Base-by-base conservation (phyloP, 2,329 filamentous ascomycete species). In the Amesomyces nigricolor region DNA sequence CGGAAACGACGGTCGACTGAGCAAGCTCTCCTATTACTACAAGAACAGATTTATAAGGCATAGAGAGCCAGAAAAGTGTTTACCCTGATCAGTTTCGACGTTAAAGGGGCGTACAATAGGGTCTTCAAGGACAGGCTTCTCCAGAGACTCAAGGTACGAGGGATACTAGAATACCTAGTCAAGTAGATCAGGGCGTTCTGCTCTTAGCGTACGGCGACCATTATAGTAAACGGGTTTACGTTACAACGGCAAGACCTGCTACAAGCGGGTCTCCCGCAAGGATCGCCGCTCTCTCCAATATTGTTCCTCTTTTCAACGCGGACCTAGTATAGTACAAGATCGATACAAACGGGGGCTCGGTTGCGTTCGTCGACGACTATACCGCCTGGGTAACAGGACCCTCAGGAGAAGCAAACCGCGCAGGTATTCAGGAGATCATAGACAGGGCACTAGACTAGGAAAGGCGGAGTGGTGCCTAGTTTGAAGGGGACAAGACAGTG, bases 41-140 rank as follows among this genome's bases (percentile, higher is more conserved):
- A 19, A 19, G 17, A 19, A 19, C 17, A 19, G 17, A 19, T 19
- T 3, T 19, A 19, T 19, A 19, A 19, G 17, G 17, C 17, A 19
- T 19, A 19, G 17, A 19, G 17, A 19, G 17, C 17, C 13, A 19
- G 51, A n/a, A 53, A 42, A 26, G 37, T 47, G 30, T 9, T 48
- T n/a, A 53, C 43, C 45, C 43, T 53, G 43, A 46, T 53, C 30
- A 53, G 51, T 37, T 53, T 53, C 44, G 44, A 53, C 30, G 51
- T 53, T 4, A 53, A 53, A 29, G 51, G 51, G 13, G 51, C 16
- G 11, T 53, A 53, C 43, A 52, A 53, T 29, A 43, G 51, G 10
- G 51, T 53, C 42, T 53, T 35, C 43, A 53, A 53, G 43, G 17
- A 19, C 3, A 19, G 17, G 17, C 17, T 19, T 19, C 17, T 19